Evolutionary conservation across 768 basidiomycete genomes (phyloP).

Genomic region (Leccinum imitatum): DNA sequence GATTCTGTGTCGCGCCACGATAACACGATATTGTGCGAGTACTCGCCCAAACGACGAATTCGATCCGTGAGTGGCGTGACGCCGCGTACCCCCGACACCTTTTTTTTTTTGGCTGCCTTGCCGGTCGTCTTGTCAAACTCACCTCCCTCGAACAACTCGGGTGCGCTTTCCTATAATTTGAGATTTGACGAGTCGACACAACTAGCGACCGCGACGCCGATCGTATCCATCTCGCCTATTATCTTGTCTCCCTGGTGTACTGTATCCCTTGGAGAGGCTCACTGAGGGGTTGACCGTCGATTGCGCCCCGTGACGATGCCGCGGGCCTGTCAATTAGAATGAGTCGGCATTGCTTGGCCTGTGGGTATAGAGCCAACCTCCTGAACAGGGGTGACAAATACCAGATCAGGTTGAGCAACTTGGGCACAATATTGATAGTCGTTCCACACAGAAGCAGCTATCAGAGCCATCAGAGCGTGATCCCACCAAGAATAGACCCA

Average conservation of each 20-base stretch:
- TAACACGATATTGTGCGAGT: constrained; percentile 1
- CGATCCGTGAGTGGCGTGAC: constrained; percentile 42
- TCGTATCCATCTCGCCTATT: constrained; percentile 60
- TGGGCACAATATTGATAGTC: too few relatives aligned
- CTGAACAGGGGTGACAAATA: too few relatives aligned
- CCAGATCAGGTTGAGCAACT: too few relatives aligned
- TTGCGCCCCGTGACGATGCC: constrained; percentile 15
- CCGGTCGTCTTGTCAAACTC: constrained; percentile 54
- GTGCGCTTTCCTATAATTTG: constrained; percentile 52
- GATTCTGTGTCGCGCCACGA: background rate
- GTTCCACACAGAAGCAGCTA: too few relatives aligned
- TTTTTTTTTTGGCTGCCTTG: constrained; percentile 39
- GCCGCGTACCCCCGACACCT: constrained; percentile 30
- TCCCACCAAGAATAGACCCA: too few relatives aligned
- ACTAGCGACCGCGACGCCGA: constrained; percentile 13
- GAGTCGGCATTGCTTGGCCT: too few relatives aligned
- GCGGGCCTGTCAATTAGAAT: constrained; percentile 2
- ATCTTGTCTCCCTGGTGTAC: constrained; percentile 46
- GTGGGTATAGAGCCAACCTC: too few relatives aligned
- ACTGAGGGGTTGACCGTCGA: constrained; percentile 20
- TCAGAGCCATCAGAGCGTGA: too few relatives aligned
- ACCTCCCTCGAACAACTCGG: constrained; percentile 55
- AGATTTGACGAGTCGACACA: background rate
- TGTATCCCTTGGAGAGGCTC: constrained; percentile 33
- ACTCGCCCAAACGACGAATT: background rate